Evolutionary conservation across 2,329 filamentous ascomycete genomes (phyloP).

Genomic region (Alternaria sp.): DNA sequence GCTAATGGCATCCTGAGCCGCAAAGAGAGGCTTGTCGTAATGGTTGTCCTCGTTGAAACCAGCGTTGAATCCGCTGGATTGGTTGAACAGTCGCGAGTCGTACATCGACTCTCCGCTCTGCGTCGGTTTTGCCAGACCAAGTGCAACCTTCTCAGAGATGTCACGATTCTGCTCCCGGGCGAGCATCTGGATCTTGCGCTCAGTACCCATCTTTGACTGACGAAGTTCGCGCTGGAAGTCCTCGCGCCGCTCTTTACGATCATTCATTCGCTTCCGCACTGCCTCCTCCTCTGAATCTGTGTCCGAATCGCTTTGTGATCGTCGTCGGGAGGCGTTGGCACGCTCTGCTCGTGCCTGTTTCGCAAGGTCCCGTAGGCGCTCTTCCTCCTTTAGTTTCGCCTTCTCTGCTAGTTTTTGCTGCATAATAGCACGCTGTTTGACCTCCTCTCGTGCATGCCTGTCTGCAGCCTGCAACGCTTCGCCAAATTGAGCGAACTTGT

Average conservation of each 20-base stretch:
- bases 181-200: constrained; percentile 90
- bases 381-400: constrained; percentile 93
- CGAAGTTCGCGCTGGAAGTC: constrained; percentile 90
- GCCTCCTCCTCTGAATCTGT: constrained; percentile 70
- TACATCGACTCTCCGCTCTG: constrained; percentile 95
- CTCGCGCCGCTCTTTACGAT: constrained; percentile 77
- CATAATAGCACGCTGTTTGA: constrained; percentile 90
- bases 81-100: constrained; percentile 94
- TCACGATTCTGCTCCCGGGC: constrained; percentile 95
- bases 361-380: constrained; percentile 84
- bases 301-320: constrained; percentile 53
- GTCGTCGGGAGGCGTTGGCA: constrained; percentile 55
- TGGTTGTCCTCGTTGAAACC: constrained; percentile 98
- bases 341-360: constrained; percentile 91
- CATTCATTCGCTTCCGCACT: constrained; percentile 76
- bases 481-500: constrained; percentile 96
- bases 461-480: constrained; percentile 95
- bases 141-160: constrained; percentile 94
- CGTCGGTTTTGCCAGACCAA: constrained; percentile 93
- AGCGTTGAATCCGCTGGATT: constrained; percentile 85
- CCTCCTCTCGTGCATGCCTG: constrained; percentile 92
- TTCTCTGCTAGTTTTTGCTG: constrained; percentile 96
- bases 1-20: constrained; percentile 91
- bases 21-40: constrained; percentile 97
- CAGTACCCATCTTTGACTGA: constrained; percentile 94